Evolutionary conservation across 1,139 yeast species (phyloP).

Genomic region (Candida anutae): DNA sequence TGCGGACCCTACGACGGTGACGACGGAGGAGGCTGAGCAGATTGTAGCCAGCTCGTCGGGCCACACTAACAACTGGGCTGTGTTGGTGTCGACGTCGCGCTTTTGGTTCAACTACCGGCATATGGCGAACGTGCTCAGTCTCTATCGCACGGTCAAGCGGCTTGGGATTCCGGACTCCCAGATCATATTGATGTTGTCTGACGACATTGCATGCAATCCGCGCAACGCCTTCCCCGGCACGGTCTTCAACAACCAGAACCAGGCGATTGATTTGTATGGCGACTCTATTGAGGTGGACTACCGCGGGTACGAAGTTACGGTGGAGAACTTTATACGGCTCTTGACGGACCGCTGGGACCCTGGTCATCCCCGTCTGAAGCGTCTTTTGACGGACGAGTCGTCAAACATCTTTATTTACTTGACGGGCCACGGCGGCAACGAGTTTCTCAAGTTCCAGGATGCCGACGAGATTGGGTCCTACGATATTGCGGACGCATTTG

Average conservation of each 20-base stretch:
- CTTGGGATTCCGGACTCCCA: slow-evolving; percentile 97
- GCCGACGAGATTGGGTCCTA: slow-evolving; percentile 95
- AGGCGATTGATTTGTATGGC: slow-evolving; percentile 91
- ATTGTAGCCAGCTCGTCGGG: slow-evolving; percentile 23
- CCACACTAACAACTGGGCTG: slow-evolving; percentile 91
- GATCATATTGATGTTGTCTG: slow-evolving; percentile 90
- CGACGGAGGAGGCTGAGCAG: slow-evolving; percentile 15
- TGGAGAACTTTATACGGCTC: slow-evolving; percentile 84
- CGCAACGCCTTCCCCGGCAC: slow-evolving; percentile 95
- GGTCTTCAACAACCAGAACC: slow-evolving; percentile 88
- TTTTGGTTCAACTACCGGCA: slow-evolving; percentile 98
- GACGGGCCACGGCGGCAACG: slow-evolving; percentile 99
- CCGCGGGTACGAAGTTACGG: slow-evolving; percentile 96
- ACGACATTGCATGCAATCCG: slow-evolving; percentile 95
- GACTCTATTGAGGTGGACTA: slow-evolving; percentile 94
- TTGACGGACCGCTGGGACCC: slow-evolving; percentile 94
- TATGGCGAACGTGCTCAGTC: slow-evolving; percentile 91
- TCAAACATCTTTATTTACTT: slow-evolving; percentile 89
- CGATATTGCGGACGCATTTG: slow-evolving; percentile 96
- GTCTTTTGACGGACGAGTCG: slow-evolving; percentile 85
- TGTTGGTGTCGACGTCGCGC: slow-evolving; percentile 86
- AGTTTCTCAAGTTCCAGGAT: slow-evolving; percentile 92
- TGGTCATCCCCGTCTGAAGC: slow-evolving; percentile 86
- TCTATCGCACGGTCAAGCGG: slow-evolving; percentile 92
- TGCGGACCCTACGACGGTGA: slow-evolving; percentile 1